Evolutionary conservation across 1,284 basidiomycete genomes (phyloP).

Genomic region (Ustilago tritici): DNA sequence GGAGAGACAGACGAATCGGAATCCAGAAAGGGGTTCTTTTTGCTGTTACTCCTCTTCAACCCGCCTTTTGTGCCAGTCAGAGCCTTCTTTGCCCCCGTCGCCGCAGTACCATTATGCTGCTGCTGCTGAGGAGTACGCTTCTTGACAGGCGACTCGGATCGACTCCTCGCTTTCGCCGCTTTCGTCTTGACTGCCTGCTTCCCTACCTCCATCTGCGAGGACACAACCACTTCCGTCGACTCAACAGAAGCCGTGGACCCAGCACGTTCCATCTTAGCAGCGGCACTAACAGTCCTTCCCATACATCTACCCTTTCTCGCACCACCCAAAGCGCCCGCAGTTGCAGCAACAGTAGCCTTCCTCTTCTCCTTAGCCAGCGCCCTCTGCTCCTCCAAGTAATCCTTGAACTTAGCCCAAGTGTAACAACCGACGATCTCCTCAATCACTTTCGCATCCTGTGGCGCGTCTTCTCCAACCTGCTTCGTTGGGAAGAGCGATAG

Average conservation of each 20-base stretch:
- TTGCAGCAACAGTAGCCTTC: slow-evolving; percentile 24
- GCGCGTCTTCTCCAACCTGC: slow-evolving; percentile 22
- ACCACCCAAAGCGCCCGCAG: slow-evolving; percentile 8
- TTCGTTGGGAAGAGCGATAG: slow-evolving; percentile 54
- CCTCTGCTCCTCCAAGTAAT: slow-evolving; percentile 46
- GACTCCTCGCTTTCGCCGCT: slow-evolving; percentile 27
- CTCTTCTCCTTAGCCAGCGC: slow-evolving; percentile 40
- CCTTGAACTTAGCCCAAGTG: slow-evolving; percentile 41
- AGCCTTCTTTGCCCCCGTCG: slow-evolving; percentile 3
- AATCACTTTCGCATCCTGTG: slow-evolving; percentile 20
- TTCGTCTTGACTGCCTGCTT: slow-evolving; percentile 15
- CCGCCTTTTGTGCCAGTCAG: slow-evolving; percentile 9
- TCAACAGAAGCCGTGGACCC: slow-evolving; percentile 9
- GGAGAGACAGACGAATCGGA: slow-evolving; percentile 12
- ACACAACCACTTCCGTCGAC: slow-evolving; percentile 11
- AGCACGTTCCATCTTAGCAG: slow-evolving; percentile 42
- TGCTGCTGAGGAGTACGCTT: slow-evolving; percentile 14
- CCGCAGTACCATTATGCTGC: not conserved
- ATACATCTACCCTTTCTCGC: slow-evolving; percentile 30
- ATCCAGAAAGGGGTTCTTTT: slow-evolving; percentile 29
- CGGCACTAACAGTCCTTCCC: slow-evolving; percentile 35
- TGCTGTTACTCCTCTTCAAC: slow-evolving; percentile 39
- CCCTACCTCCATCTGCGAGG: slow-evolving; percentile 13
- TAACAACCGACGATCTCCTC: slow-evolving; percentile 34
- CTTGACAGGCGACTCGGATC: slow-evolving; percentile 41